phyloP scores from a whole-genome alignment of 2,329 filamentous ascomycete species.

The Cordyceps javanica region DNA sequence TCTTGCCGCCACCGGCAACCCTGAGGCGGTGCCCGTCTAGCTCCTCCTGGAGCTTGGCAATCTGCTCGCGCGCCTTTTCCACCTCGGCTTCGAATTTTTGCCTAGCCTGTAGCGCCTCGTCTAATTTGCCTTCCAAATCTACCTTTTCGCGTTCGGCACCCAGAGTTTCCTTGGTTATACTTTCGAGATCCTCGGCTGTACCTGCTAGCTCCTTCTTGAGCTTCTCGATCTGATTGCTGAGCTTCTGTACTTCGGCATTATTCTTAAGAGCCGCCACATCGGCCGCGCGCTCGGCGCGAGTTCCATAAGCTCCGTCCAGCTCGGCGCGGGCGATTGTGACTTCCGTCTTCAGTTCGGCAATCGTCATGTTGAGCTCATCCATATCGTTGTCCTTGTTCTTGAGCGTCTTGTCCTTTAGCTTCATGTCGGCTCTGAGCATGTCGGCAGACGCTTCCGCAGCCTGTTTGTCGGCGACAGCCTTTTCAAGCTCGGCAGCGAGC shows the following conservation, averaged over 20 bases:
- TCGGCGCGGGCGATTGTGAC: slow-evolving; percentile 55
- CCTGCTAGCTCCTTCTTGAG: slow-evolving; percentile 45
- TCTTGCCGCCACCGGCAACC: slow-evolving; percentile 29
- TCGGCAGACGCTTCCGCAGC: slow-evolving; percentile 15
- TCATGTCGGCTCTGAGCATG: slow-evolving; percentile 17
- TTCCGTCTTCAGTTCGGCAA: slow-evolving; percentile 56
- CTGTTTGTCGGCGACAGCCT: slow-evolving; percentile 18
- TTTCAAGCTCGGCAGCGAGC: slow-evolving; percentile 25
- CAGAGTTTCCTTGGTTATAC: slow-evolving; percentile 47
- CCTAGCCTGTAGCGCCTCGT: slow-evolving; percentile 29
- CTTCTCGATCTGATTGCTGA: slow-evolving; percentile 42
- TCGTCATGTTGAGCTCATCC: slow-evolving; percentile 43
- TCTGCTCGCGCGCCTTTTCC: slow-evolving; percentile 28
- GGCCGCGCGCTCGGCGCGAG: slow-evolving; percentile 51
- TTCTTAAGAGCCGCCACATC: slow-evolving; percentile 50
- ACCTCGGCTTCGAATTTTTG: slow-evolving; percentile 40
- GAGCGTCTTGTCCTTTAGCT: slow-evolving; percentile 36
- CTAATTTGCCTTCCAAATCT: slow-evolving; percentile 36
- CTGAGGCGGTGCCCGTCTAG: slow-evolving; percentile 45
- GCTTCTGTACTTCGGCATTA: slow-evolving; percentile 37
- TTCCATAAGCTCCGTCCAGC: slow-evolving; percentile 55
- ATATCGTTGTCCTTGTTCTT: slow-evolving; percentile 46
- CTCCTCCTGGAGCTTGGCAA: slow-evolving; percentile 41
- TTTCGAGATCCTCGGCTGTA: slow-evolving; percentile 47
- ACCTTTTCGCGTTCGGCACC: slow-evolving; percentile 45